Conservation (phyloP, 2,329 filamentous ascomycete genomes). For the Geosmithia flava region DNA sequence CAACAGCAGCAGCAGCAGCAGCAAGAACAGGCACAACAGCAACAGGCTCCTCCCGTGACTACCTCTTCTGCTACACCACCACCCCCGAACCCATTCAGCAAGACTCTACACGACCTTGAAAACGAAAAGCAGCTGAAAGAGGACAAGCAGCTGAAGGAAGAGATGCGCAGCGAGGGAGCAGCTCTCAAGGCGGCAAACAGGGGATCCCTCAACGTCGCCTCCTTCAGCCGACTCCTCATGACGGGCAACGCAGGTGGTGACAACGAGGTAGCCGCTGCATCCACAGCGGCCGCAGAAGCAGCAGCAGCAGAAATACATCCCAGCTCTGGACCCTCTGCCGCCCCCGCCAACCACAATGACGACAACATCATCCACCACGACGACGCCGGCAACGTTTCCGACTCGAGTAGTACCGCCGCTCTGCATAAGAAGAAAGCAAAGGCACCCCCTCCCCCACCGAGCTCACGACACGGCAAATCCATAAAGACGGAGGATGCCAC, state of each 20-base stretch:
- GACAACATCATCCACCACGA: neutral
- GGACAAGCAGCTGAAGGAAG: conserved; percentile 16
- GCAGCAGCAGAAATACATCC: neutral
- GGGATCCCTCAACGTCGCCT: conserved; percentile 58
- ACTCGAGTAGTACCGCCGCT: conserved; percentile 12
- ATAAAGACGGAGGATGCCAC: conserved; percentile 36
- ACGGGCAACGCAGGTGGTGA: conserved; percentile 47
- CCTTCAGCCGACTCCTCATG: conserved; percentile 64
- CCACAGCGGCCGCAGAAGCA: neutral
- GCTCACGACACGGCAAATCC: conserved; percentile 65
- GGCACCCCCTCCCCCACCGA: conserved; percentile 59
- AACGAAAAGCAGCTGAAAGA: conserved; percentile 9
- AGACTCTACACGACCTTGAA: conserved; percentile 39
- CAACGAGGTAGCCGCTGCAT: neutral
- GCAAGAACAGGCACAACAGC: neutral
- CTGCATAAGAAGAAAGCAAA: conserved; percentile 37
- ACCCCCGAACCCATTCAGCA: conserved; percentile 36
- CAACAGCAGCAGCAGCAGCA: no score
- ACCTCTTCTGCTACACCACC: conserved; percentile 3
- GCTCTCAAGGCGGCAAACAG: conserved; percentile 20
- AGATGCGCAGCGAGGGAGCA: conserved; percentile 16
- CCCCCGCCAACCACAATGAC: neutral
- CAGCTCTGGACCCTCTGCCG: neutral
- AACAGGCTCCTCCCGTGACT: neutral
- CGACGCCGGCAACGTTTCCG: conserved; percentile 12